Evolutionary conservation across 108 stramenopile species (phyloP).

Genomic region (Skeletonema tropicum): DNA sequence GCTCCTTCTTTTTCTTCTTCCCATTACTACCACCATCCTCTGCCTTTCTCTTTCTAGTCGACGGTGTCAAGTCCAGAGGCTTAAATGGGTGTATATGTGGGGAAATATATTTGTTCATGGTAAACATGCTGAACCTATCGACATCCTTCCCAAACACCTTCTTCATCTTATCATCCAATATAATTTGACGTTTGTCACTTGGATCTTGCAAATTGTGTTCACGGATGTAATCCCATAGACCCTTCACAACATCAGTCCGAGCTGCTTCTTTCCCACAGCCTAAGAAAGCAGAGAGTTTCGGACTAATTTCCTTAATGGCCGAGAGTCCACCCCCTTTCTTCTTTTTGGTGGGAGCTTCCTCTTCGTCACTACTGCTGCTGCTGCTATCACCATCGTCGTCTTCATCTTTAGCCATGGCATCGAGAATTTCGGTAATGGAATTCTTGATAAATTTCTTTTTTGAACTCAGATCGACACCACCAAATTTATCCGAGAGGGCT

Average conservation of each 20-base stretch:
- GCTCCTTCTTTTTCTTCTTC: slow-evolving; percentile 43
- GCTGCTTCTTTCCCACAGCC: slow-evolving; percentile 64
- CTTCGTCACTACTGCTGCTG: slow-evolving; percentile 28
- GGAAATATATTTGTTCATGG: slow-evolving; percentile 52
- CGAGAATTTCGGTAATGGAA: slow-evolving; percentile 65
- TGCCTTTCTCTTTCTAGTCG: slow-evolving; percentile 54
- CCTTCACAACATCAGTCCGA: slow-evolving; percentile 82
- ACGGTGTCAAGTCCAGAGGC: slow-evolving; percentile 69
- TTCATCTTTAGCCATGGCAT: slow-evolving; percentile 43
- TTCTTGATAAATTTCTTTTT: slow-evolving; percentile 71
- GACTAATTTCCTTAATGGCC: slow-evolving; percentile 70
- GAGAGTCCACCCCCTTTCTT: slow-evolving; percentile 64
- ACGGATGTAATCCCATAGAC: slow-evolving; percentile 86
- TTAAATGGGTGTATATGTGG: slow-evolving; percentile 81
- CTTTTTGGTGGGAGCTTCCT: slow-evolving; percentile 37
- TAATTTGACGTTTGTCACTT: slow-evolving; percentile 77
- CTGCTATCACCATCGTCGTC: slow-evolving; percentile 26
- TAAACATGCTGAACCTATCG: slow-evolving; percentile 48
- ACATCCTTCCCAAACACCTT: slow-evolving; percentile 38
- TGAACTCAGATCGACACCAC: slow-evolving; percentile 56
- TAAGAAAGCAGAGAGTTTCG: slow-evolving; percentile 66
- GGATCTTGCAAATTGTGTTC: slow-evolving; percentile 89
- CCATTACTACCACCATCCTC: slow-evolving; percentile 12
- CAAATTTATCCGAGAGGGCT: slow-evolving; percentile 61
- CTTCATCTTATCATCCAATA: slow-evolving; percentile 64